Base-by-base conservation (phyloP, 352 stramenopile species). In the Globisporangium spinosum region DNA sequence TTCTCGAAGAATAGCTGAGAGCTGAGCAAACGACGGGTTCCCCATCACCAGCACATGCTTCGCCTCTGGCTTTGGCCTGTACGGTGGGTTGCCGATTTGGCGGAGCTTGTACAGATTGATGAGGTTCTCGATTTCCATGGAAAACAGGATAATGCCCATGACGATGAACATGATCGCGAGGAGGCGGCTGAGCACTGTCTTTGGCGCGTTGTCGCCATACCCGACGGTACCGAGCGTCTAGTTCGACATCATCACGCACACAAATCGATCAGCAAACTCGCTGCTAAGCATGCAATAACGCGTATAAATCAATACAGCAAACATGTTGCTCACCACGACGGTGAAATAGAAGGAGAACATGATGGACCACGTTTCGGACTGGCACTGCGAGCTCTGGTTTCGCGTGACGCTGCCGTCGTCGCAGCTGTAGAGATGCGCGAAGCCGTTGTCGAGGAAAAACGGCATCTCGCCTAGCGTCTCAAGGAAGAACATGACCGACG, bases 271-370 rank as follows among this genome's bases (percentile, higher is more conserved):
- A 51, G 10, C 29, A 32, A 32, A 7, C 29, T 32, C 29, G 29
- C 29, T 32, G 29, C 7, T 32, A 32, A 32, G 29, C 29, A 32
- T 32, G 29, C 29, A 32, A 32, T 32, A 32, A 32, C 29, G 29
- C 29, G 2, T 32, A 32, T 32, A 32, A 3, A n/a, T 1, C 35
- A 12, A 22, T 3, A 58, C 8, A 27, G 12, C 0, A 2, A 6
- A 38, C 8, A 20, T 5, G 32, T 8, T 3, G 82, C 81, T 64
- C 79, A 91, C 83, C 73, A 95, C 87, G 58, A 95, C 83, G 49
- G 86, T 95, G 65, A 94, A 95, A 68, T 95, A 95, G 64, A 94
- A 91, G 3, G 87, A 89, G 66, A 93, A 95, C 85, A 94, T 95
- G 77, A 95, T 76, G 29, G 85, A 94, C 87, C 87, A 95, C 2